Evolutionary conservation across 805 yeast species (phyloP).

Genomic region (Teunomyces kruisii): DNA sequence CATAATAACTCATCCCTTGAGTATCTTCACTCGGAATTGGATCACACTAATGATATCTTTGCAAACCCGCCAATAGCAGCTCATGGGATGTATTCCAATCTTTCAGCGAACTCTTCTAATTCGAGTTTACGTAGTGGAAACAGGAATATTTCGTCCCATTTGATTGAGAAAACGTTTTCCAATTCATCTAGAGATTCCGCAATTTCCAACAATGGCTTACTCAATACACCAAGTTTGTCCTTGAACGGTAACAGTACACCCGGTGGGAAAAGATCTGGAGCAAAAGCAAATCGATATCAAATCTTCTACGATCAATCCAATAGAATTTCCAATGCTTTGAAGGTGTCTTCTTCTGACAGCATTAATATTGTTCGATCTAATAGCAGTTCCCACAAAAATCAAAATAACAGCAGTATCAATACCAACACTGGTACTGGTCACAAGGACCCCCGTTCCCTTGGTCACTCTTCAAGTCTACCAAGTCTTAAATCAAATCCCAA

Average conservation of each 20-base stretch:
- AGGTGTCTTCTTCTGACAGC: slow-evolving; percentile 32
- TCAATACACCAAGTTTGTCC: slow-evolving; percentile 5
- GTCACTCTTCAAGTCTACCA: slow-evolving; percentile 23
- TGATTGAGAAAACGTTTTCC: slow-evolving; percentile 34
- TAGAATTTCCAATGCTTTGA: slow-evolving; percentile 45
- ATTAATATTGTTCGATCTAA: slow-evolving; percentile 16
- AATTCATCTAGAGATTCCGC: slow-evolving; percentile 33
- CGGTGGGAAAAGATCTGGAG: slow-evolving; percentile 33
- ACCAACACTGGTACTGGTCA: neutral
- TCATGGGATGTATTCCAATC: slow-evolving; percentile 22
- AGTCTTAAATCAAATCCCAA: slow-evolving; percentile 16
- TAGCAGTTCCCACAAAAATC: slow-evolving; percentile 10
- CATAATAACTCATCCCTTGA: slow-evolving; percentile 6
- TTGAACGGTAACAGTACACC: slow-evolving; percentile 14
- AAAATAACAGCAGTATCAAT: neutral
- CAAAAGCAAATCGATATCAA: slow-evolving; percentile 48
- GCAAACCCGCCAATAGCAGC: slow-evolving; percentile 22
- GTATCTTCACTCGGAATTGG: slow-evolving; percentile 12
- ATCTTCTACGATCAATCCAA: slow-evolving; percentile 46
- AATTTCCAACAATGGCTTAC: slow-evolving; percentile 5
- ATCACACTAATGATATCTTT: slow-evolving; percentile 12
- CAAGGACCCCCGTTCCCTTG: slow-evolving; percentile 14
- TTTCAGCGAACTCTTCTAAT: slow-evolving; percentile 35
- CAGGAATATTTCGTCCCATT: slow-evolving; percentile 9
- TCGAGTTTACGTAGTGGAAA: slow-evolving; percentile 26